Conservation (phyloP, 345 rosid species). For the Abelmoschus esculentus region DNA sequence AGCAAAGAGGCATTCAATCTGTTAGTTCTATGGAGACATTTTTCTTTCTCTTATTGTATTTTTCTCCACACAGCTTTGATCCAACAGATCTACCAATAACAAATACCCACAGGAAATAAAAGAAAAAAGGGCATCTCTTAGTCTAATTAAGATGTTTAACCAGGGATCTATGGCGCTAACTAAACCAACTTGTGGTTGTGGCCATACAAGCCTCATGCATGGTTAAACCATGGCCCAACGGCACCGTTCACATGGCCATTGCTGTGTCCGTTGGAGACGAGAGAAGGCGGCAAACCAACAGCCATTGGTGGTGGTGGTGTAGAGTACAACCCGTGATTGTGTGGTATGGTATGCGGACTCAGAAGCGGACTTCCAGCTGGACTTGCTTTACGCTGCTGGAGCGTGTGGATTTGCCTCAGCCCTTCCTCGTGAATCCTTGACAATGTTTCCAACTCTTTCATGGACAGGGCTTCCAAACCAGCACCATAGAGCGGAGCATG, state of each 20-base stretch:
- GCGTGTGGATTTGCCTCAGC: slow-evolving; percentile 67
- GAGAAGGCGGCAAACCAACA: slow-evolving; percentile 58
- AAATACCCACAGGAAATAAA: slow-evolving; percentile 23
- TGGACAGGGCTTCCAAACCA: slow-evolving; percentile 74
- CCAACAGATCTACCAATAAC: slow-evolving; percentile 33
- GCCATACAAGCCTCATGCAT: slow-evolving; percentile 20
- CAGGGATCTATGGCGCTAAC: not conserved
- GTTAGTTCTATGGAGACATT: not conserved
- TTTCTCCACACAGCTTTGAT: slow-evolving; percentile 10
- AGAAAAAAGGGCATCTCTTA: slow-evolving; percentile 19
- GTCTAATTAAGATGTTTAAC: slow-evolving; percentile 17
- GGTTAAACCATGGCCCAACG: slow-evolving; percentile 82
- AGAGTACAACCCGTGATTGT: slow-evolving; percentile 61
- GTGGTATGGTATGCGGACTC: slow-evolving; percentile 47
- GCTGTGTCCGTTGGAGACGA: slow-evolving; percentile 68
- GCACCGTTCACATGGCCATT: slow-evolving; percentile 76
- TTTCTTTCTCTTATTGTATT: not conserved
- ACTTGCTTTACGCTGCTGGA: slow-evolving; percentile 73
- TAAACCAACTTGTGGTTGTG: no score
- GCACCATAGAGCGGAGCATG: slow-evolving; percentile 95
- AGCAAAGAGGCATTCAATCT: not conserved
- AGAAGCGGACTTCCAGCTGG: slow-evolving; percentile 65
- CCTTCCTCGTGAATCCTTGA: slow-evolving; percentile 93
- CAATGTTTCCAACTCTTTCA: slow-evolving; percentile 86
- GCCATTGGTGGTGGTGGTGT: slow-evolving; percentile 60